A percentile compares a stretch with the other conserved stretches of the same genome.
Evolutionary conservation across 2,329 filamentous ascomycete genomes (phyloP).

Genomic region (Fusarium goolgardi): DNA sequence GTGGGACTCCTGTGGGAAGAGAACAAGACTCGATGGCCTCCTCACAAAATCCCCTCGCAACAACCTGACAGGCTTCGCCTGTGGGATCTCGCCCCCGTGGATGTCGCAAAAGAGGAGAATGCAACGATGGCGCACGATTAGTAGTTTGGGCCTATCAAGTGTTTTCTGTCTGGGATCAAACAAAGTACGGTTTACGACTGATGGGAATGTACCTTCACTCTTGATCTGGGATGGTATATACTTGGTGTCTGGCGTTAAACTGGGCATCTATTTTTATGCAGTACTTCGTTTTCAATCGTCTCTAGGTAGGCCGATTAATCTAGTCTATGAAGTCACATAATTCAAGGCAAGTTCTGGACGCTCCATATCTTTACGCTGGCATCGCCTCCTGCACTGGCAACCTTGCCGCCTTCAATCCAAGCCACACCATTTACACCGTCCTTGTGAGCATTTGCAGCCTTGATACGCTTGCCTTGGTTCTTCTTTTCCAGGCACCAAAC

Average conservation of each 20-base stretch:
- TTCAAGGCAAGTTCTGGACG: conserved; percentile 52
- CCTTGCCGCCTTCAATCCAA: conserved; percentile 77
- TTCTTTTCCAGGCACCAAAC: conserved; percentile 86
- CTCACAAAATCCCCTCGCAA: conserved; percentile 44
- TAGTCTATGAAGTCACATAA: conserved; percentile 16
- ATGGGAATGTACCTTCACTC: neutral
- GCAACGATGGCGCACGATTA: conserved; percentile 56
- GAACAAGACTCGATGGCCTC: conserved; percentile 52
- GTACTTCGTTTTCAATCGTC: conserved; percentile 10
- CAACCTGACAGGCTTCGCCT: conserved; percentile 45
- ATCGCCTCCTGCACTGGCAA: conserved; percentile 87
- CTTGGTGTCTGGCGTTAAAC: conserved; percentile 33
- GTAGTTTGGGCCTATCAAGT: conserved; percentile 34
- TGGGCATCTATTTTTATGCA: conserved; percentile 19
- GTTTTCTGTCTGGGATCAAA: neutral
- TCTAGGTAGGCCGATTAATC: conserved; percentile 11
- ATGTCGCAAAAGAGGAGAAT: conserved; percentile 53
- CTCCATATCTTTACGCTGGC: conserved; percentile 91
- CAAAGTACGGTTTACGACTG: neutral
- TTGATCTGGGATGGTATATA: conserved; percentile 12
- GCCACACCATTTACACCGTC: conserved; percentile 91
- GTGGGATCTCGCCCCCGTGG: conserved; percentile 52
- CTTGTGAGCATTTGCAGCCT: conserved; percentile 90
- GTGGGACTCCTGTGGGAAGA: conserved; percentile 52
- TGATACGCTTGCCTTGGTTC: conserved; percentile 85